Evolutionary conservation across 805 yeast genomes (phyloP).

Genomic region (Sugiyamaella floridensis): DNA sequence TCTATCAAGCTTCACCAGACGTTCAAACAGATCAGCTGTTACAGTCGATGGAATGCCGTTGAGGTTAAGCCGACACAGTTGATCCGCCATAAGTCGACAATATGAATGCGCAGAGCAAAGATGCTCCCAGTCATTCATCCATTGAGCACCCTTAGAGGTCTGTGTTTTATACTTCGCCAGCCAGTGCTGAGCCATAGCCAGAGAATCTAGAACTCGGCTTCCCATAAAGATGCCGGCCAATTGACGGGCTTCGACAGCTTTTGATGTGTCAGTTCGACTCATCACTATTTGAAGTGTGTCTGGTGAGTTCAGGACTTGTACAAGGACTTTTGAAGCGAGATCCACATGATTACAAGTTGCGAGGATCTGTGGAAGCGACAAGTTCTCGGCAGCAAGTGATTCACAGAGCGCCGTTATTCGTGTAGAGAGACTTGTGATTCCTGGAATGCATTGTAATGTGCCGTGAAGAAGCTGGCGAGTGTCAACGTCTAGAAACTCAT

Average conservation of each 20-base stretch:
- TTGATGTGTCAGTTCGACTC: not conserved
- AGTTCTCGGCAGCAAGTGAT: not conserved
- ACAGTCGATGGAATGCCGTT: not conserved
- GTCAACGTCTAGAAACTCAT: not conserved
- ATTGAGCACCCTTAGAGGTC: not conserved
- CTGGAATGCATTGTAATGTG: conserved; percentile 1
- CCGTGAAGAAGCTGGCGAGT: not conserved
- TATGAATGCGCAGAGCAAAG: not conserved
- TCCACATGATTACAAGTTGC: not conserved
- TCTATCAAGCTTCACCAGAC: conserved; percentile 21
- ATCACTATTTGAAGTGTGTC: not conserved
- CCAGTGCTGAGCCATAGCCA: conserved; percentile 7
- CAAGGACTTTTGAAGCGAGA: not conserved
- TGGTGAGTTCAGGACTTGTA: not conserved
- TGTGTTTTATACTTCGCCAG: not conserved
- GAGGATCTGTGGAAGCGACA: not conserved
- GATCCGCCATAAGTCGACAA: not conserved
- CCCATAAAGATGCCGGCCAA: not conserved
- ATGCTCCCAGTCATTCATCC: not conserved
- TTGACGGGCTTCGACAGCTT: not conserved
- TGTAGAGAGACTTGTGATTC: not conserved
- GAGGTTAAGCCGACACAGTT: not conserved
- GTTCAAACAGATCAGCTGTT: conserved; percentile 15
- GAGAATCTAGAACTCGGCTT: conserved; percentile 2
- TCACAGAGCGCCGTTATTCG: not conserved